These are phyloP conservation scores for Wallacemonas sp. DNA, from an alignment of 208 protist species.

Conservation along the genomic window DNA sequence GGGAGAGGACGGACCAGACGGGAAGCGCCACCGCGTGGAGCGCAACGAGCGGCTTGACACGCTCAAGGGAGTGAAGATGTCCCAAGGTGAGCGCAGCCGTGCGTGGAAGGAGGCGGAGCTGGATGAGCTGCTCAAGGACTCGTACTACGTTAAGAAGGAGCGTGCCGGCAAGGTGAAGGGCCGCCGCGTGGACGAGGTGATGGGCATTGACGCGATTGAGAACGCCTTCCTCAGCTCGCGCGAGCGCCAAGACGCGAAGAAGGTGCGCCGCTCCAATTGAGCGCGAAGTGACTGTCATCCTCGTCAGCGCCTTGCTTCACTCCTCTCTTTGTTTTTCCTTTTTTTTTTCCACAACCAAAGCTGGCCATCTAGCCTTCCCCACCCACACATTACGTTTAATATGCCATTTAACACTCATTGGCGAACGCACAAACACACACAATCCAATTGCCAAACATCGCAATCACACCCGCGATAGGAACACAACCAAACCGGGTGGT, in stretches of 20 bases:
- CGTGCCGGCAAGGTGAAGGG: constrained; percentile 55
- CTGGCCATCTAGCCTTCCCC: too few species aligned
- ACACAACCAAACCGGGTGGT: too few species aligned
- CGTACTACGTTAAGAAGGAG: constrained; percentile 93
- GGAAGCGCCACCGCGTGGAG: constrained; percentile 75
- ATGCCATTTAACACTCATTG: too few species aligned
- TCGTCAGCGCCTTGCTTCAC: not conserved
- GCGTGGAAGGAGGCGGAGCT: constrained; percentile 88
- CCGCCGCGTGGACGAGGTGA: constrained; percentile 75
- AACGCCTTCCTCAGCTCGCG: constrained; percentile 84
- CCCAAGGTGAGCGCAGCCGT: constrained; percentile 71
- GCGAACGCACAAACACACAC: not conserved
- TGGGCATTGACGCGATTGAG: constrained; percentile 87
- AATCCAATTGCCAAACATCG: too few species aligned
- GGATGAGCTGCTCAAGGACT: constrained; percentile 88
- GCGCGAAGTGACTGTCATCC: not conserved
- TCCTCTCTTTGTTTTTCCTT: too few species aligned
- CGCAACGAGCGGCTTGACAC: constrained; percentile 87
- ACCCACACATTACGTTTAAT: too few species aligned
- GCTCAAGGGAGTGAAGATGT: constrained; percentile 86
- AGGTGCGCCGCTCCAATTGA: constrained; percentile 37
- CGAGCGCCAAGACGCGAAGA: constrained; percentile 78
- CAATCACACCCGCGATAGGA: too few species aligned
- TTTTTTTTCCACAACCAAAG: too few species aligned
- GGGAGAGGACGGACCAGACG: constrained; percentile 18